Evolutionary conservation across 1,139 yeast genomes (phyloP), one percentile per base, ranked within the genome.

Genomic region (Geotrichum aggregatum): DNA sequence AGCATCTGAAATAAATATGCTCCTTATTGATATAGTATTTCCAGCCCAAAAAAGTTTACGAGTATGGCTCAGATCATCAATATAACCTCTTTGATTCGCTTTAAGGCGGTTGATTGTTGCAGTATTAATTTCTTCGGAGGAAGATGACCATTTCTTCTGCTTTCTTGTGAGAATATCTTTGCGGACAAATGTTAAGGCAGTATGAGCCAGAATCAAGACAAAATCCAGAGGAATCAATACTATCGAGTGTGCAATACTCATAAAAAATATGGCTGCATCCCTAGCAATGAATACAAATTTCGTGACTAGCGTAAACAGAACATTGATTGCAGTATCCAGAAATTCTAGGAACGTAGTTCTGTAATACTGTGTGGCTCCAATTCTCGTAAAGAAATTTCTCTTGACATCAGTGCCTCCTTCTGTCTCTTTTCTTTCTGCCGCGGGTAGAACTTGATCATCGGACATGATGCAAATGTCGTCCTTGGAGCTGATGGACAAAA

Each of bases 21-120:
- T n/a, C 28, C 44, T 26, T 7, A 41, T 28, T 2, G 44, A 41
- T n/a, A 41, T 26, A 8, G 44, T 16, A n/a, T 41, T n/a, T 11
- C 44, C 44, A 3, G 44, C n/a, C 44, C 44, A 41, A 41, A 41
- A 41, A 21, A 26, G 14, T 7, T 28, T 26, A 3, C 44, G 10
- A 7, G 44, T 28, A 28, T 41, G 3, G 14, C n/a, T 28, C 11
- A 41, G 16, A 41, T 41, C 35, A 1, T 16, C 44, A 14, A 28
- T 16, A 3, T 41, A 14, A 19, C 8, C 13, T 6, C n/a, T 28
- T n/a, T 24, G 35, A 28, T 14, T 4, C 11, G 35, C 44, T 28
- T 41, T 26, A 6, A 41, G n/a, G 19, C 14, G 24, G 4, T 7
- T 28, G 4, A 16, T 33, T 5, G 16, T 13, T 2, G 26, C 3